Conservation (phyloP, 768 basidiomycete species). For the Serendipita sp. region DNA sequence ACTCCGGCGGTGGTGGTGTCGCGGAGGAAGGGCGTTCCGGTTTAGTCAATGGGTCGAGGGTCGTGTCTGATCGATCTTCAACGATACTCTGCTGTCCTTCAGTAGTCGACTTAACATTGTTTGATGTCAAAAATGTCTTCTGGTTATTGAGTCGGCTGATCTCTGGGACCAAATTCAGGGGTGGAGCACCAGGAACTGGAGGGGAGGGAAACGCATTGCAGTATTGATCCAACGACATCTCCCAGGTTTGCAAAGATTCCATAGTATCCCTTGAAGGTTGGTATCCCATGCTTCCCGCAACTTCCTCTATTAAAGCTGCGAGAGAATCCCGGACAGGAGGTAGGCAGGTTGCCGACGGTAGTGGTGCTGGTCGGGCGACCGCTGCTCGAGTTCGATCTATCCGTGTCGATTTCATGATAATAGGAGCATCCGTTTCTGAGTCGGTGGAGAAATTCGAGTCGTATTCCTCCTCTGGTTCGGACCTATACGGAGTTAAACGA, state of each 20-base stretch:
- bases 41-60: not conserved
- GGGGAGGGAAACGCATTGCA: not conserved
- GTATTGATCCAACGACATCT: not conserved
- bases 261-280: not conserved
- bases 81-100: not conserved
- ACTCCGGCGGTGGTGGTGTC: not conserved
- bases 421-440: not conserved
- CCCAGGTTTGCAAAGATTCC: not conserved
- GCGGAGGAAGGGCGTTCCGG: not conserved
- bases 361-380: not conserved
- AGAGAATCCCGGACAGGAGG: not conserved
- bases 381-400: not conserved
- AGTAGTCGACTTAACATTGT: not conserved
- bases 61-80: not conserved
- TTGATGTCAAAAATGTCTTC: not conserved
- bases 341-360: not conserved
- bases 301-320: not conserved
- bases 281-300: not conserved
- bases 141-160: not conserved
- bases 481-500: not conserved
- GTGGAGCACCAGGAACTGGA: not conserved
- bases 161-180: not conserved
- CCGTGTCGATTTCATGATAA: not conserved
- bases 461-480: not conserved
- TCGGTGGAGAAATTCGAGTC: not conserved